Evolutionary conservation across 306 rosid species (phyloP), one percentile per base, ranked within the genome.

Genomic region (Mimosa pudica): DNA sequence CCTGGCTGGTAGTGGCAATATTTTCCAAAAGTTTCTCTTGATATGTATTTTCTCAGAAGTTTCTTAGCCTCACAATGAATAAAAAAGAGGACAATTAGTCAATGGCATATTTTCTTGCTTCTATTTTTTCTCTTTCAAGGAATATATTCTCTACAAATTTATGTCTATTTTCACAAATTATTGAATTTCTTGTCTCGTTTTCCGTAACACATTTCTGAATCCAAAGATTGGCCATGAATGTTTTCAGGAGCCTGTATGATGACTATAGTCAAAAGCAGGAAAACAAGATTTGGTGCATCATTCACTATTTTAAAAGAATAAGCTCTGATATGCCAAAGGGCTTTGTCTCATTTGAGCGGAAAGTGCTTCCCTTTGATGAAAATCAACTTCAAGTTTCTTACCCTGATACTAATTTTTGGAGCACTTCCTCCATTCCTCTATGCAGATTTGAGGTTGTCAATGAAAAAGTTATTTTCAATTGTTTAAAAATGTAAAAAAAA

Each of bases 241-340:
- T 79, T 88, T 88, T 82, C 89, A 95, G 97, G 90, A 72, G 86
- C 86, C 86, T 95, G 75, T 87, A 75, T 79, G 88, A 89, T n/a
- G 75, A 84, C 77, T 81, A 87, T 83, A 83, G 72, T 69, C 75
- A 80, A 74, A 91, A 77, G 69, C 98, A 89, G 84, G 92, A 92
- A 89, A 87, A 63, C 81, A 95, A 95, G 96, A 87, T 95, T 83
- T 62, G 83, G 82, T 95, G 98, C 86, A 82, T 92, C 24, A 62
- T 90, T 79, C 98, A 92, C 84, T 92, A 95, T 86, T 91, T 95
- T 88, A 86, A 84, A 84, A 90, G 93, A 90, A 90, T 90, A 85
- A 85, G 87, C 83, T 81, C 88, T 82, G 52, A 69, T 67, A 85
- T 89, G 84, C 98, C 97, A 17, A 32, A 47, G 82, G 95, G 98